These are phyloP conservation scores for Blumeria hordei DNA, from an alignment of 2,329 filamentous ascomycete species.

Conservation along the genomic window DNA sequence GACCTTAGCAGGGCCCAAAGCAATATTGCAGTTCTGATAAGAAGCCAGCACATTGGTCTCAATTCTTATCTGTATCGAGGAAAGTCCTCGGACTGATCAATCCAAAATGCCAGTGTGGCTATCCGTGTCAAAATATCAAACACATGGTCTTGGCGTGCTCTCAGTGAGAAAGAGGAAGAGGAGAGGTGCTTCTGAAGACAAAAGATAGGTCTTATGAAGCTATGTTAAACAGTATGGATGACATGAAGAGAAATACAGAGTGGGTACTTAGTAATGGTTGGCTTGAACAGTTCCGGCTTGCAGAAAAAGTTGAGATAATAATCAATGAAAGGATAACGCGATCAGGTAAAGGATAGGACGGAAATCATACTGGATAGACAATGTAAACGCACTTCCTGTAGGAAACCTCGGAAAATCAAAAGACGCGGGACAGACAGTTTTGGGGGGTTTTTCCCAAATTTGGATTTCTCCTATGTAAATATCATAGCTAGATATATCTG, in stretches of 20 bases:
- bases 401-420: not conserved
- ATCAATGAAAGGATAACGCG: not conserved
- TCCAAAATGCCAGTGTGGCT: too few species aligned
- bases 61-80: too few species aligned
- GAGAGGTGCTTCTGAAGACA: not conserved
- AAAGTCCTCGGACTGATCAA: too few species aligned
- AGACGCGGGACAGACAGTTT: not conserved
- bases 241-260: not conserved
- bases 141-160: too few species aligned
- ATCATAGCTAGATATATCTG: not conserved
- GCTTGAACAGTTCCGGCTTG: not conserved
- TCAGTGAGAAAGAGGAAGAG: not conserved
- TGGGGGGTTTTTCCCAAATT: not conserved
- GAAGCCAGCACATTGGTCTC: too few species aligned
- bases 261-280: not conserved
- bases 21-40: too few species aligned
- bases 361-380: not conserved
- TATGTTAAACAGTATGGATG: not conserved
- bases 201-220: not conserved
- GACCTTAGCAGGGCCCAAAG: too few species aligned
- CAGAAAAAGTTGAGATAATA: not conserved
- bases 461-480: not conserved
- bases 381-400: not conserved
- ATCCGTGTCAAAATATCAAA: too few species aligned
- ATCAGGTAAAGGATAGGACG: not conserved